Base-by-base conservation (phyloP, 1,139 yeast genomes). In the Suhomyces anneliseae region DNA sequence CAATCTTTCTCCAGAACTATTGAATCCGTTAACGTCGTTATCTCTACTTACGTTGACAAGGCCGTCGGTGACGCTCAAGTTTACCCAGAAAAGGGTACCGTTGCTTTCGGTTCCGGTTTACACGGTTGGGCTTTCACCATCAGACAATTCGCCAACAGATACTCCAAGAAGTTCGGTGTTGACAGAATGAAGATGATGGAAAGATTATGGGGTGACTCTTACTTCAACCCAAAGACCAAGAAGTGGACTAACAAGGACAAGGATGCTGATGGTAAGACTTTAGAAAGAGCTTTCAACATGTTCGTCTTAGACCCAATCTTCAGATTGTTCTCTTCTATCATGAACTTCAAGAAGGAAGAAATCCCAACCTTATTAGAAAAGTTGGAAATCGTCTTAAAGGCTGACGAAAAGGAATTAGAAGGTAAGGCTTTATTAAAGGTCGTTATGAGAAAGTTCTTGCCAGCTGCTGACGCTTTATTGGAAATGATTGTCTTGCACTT, bases 61-160 rank as follows among this genome's bases (percentile, higher is more conserved):
- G 76, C 83, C 57, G 78, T 92, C 60, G 99, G 98, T 82, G 99
- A 93, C 70, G 86, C 83, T 69, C 98, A 92, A 83, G 99, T 93
- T 63, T 92, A 86, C 96, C 99, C 99, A 78, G 96, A 93, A 76
- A 79, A 79, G 75, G 99, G 99, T 82, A 93, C 98, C 77, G 97
- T 93, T 72, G 99, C 99, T 62, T 93, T 93, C 79, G 98, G 97
- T 82, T 93, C 99, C 77, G 99, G 98, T 87, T 84, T 93, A 72
- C 99, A 93, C 86, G 99, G 99, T 79, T 93, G 99, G 99, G 98
- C 97, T 74, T 93, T 93, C 93, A 93, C 99, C 68, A 87, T 93
- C 72, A 90, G 99, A 81, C 99, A 93, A 83, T 93, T 93, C 67
- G 99, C 99, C 69, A 78, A 81, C 79, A 90, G 96, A 82, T 93